These are phyloP conservation scores for Xylaria sp. DNA, from an alignment of 2,329 filamentous ascomycete species.

Conservation along the genomic window DNA sequence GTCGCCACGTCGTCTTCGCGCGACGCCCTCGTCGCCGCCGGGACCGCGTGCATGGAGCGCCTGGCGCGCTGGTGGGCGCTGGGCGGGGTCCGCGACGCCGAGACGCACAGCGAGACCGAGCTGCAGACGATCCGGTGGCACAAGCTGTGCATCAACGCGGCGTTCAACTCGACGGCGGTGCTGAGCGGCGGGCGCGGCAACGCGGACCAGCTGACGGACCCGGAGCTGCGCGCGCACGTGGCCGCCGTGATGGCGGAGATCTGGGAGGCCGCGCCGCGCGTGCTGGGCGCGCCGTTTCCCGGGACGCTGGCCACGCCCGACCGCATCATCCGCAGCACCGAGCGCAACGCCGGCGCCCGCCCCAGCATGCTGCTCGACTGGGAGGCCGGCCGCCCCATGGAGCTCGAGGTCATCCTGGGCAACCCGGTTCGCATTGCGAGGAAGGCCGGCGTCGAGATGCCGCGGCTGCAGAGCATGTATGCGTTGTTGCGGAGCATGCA, in stretches of 20 bases:
- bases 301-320: conserved; percentile 66
- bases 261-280: conserved; percentile 64
- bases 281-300: conserved; percentile 67
- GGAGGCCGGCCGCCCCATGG: conserved; percentile 68
- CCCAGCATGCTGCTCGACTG: conserved; percentile 74
- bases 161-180: conserved; percentile 75
- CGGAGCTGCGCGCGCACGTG: conserved; percentile 66
- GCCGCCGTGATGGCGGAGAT: conserved; percentile 73
- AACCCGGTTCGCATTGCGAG: conserved; percentile 71
- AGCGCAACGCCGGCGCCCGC: conserved; percentile 67
- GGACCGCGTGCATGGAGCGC: conserved; percentile 50
- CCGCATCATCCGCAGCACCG: conserved; percentile 65
- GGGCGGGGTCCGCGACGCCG: conserved; percentile 69
- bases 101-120: conserved; percentile 66
- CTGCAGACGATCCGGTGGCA: conserved; percentile 76
- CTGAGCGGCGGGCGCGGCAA: conserved; percentile 69
- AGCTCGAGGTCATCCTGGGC: conserved; percentile 74
- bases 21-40: conserved; percentile 42
- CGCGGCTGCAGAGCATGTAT: conserved; percentile 69
- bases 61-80: conserved; percentile 62
- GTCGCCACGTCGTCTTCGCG: not conserved
- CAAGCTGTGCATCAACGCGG: conserved; percentile 77
- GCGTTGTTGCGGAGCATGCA: conserved; percentile 68
- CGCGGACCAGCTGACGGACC: conserved; percentile 67
- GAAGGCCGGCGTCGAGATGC: conserved; percentile 67